Evolutionary conservation across 202 grass and related monocot species (phyloP), one percentile per base, ranked within the genome.

Genomic region (Panicum hallii): DNA sequence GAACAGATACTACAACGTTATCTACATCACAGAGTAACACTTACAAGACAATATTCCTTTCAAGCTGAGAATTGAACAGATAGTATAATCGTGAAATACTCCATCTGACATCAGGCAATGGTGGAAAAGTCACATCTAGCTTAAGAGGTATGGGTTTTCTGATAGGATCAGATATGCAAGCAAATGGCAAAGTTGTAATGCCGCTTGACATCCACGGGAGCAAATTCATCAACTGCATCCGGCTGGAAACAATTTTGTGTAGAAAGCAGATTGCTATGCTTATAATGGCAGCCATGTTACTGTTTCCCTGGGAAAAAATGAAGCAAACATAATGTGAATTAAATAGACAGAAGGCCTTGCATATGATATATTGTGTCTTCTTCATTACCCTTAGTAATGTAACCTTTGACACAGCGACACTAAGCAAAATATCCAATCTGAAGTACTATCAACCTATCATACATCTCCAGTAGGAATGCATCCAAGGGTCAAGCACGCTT

Each of bases 11-110:
- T 34, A 36, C 62, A 83, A 44, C 84, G 82, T 54, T 86, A 88
- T 41, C 65, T 75, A 50, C 45, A 80, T 55, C 56, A 79, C 52
- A 84, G 92, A 64, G 76, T 41, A 61, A 74, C 71, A 92, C 96
- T 94, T 94, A 99, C 96, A 90, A 87, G 91, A 86, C 89, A 86
- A 98, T 98, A 82, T 94, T 98, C 70, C 96, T 81, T 87, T 95
- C 96, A 58, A 98, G 96, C 75, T 95, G 96, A 81, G 92, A 85
- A 79, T 95, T 98, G 88, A 98, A 94, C 54, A 95, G 72, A 92
- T 98, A 98, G 86, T 95, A 98, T 71, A 90, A 65, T 42, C 93
- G 96, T 63, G 96, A 92, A 74, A 98, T 85, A 85, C 81, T 94
- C 96, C 93, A 94, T 92, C 88, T 84, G 56, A 98, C 78, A 88